Percentiles rank a stretch among this genome's conserved stretches.
These are phyloP conservation scores for Fragilaria radians DNA, from an alignment of 108 stramenopile genomes.

Conservation along the genomic window DNA sequence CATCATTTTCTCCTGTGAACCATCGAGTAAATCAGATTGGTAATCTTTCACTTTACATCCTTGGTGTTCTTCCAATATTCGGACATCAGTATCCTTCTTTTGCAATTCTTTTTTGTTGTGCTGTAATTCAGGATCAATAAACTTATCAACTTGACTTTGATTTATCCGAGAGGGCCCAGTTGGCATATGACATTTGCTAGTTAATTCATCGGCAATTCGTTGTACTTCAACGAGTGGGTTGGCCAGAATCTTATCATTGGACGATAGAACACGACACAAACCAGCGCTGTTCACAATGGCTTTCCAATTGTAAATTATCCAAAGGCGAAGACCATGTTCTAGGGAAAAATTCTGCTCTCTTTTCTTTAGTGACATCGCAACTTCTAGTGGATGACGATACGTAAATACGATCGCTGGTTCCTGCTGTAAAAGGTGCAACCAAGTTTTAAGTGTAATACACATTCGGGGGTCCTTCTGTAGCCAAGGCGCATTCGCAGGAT, in stretches of 20 bases:
- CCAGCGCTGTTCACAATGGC: conserved; percentile 70
- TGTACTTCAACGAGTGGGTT: conserved; percentile 66
- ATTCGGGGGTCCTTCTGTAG: conserved; percentile 91
- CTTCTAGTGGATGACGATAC: conserved; percentile 89
- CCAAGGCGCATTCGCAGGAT: conserved; percentile 59
- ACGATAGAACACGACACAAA: conserved; percentile 68
- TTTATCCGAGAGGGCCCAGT: conserved; percentile 49
- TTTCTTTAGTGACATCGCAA: conserved; percentile 80
- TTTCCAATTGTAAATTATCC: conserved; percentile 84
- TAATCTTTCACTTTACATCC: conserved; percentile 51
- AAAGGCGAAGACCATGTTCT: conserved; percentile 66
- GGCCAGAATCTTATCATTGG: conserved; percentile 66
- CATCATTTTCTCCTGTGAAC: conserved; percentile 16
- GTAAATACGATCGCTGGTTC: conserved; percentile 86
- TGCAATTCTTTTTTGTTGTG: conserved; percentile 50
- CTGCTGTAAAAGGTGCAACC: conserved; percentile 68
- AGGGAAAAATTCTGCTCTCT: conserved; percentile 56
- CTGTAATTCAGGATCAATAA: conserved; percentile 75
- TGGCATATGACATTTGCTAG: conserved; percentile 54
- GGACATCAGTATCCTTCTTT: conserved; percentile 8
- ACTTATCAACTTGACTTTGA: conserved; percentile 60
- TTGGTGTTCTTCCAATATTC: conserved; percentile 34
- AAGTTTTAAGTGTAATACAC: conserved; percentile 84
- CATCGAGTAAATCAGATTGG: conserved; percentile 34
- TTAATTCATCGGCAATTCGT: conserved; percentile 69